phyloP scores from a whole-genome alignment of 148 eudicot species.

The Suaeda aralocaspica region DNA sequence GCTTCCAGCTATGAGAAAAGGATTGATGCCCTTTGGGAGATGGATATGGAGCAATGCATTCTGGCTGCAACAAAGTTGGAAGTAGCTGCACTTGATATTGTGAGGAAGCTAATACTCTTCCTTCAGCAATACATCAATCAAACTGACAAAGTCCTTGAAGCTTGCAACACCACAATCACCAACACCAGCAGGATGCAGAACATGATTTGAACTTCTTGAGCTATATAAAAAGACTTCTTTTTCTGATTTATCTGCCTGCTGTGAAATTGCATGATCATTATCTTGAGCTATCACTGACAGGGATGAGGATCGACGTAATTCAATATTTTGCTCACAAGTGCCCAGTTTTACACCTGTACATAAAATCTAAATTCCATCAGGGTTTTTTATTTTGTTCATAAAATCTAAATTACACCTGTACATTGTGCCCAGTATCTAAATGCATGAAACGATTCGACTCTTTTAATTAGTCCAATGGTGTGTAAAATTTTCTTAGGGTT shows the following conservation, averaged over 20 bases:
- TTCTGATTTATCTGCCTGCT: neutral
- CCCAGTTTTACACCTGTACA: constrained; percentile 1
- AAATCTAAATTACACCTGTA: too few species aligned
- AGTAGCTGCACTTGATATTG: constrained; percentile 38
- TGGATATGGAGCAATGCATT: constrained; percentile 45
- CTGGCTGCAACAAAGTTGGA: constrained; percentile 44
- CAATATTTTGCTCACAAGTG: neutral
- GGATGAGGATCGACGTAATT: neutral
- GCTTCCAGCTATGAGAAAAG: constrained; percentile 43
- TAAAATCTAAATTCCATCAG: too few species aligned
- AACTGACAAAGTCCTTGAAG: constrained; percentile 28
- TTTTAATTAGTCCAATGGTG: too few species aligned
- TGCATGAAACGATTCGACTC: too few species aligned
- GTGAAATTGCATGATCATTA: neutral
- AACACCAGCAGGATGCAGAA: neutral
- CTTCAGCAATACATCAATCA: constrained; percentile 40
- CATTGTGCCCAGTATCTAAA: too few species aligned
- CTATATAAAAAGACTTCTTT: neutral
- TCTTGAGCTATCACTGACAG: neutral
- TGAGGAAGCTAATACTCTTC: constrained; percentile 48
- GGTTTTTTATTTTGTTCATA: too few species aligned
- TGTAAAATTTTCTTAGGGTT: too few species aligned
- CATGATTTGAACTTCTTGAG: constrained; percentile 3
- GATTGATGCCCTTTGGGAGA: constrained; percentile 34
- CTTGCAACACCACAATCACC: neutral